Base-by-base conservation (phyloP, 1,284 basidiomycete genomes). In the Coriolopsis trogii region DNA sequence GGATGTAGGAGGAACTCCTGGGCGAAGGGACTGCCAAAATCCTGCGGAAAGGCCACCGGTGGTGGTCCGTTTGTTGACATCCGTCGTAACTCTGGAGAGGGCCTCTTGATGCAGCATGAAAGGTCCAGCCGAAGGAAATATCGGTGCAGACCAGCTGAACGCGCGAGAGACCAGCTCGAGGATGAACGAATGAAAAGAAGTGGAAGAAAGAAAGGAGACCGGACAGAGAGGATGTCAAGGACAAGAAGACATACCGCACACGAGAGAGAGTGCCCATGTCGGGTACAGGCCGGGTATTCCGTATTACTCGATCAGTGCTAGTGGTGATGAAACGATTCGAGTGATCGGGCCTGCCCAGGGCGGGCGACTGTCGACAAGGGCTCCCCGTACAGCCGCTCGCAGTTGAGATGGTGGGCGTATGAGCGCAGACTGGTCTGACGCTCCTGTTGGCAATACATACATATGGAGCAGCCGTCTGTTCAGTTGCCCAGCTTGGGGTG, bases 1-100 rank as follows among this genome's bases (percentile, higher is more conserved):
- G 64, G 59, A 51, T 60, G 65, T 7, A 28, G 43, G 33, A 61
- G 26, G 40, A 62, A 59, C 44, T 64, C 62, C 33, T 56, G 31
- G 23, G 56, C 53, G 24, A 55, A 50, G 9, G 54, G 38, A 51
- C 44, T 60, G 29, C 51, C 55, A 41, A 46, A 41, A 41, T 58
- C 59, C 30, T 52, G 52, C 41, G 46, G 51, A 29, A 46, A 41
- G 16, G 49, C 30, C 26, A 40, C 31, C 29, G 41, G 24, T 13
- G 30, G 36, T 20, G 40, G 33, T n/a, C 39, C 38, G 31, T 46
- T 31, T 41, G 40, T 29, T 47, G 55, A 56, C 58, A 62, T 60
- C 33, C 50, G 56, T 46, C 46, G 26, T 45, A 21, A 24, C 41
- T 41, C 33, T 47, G 42, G 36, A 26, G 37, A 23, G 41, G 25